Percentiles rank a stretch among this genome's conserved stretches.
These are phyloP conservation scores for Apiotrichum veenhuisii DNA, from an alignment of 1,284 basidiomycete species.

Conservation along the genomic window DNA sequence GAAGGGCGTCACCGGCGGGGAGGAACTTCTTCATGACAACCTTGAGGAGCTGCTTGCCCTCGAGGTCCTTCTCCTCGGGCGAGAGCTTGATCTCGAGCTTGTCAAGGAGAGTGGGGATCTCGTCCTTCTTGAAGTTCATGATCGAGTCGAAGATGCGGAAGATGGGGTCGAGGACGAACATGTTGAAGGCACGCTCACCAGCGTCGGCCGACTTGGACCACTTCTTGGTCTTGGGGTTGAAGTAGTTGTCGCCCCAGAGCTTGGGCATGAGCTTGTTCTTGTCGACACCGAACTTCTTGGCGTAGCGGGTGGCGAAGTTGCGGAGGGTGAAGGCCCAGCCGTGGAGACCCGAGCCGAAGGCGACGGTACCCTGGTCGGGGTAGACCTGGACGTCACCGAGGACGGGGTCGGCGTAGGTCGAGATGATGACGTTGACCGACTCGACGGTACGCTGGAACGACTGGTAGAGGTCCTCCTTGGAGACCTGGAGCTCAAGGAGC, in stretches of 20 bases:
- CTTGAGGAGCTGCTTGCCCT: constrained; percentile 96
- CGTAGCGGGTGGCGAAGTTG: constrained; percentile 91
- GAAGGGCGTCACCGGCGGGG: constrained; percentile 94
- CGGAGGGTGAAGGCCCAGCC: constrained; percentile 99
- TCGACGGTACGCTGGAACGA: constrained; percentile 98
- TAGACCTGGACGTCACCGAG: constrained; percentile 99
- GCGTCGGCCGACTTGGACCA: constrained; percentile 84
- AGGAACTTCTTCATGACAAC: constrained; percentile 99
- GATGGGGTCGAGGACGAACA: constrained; percentile 98
- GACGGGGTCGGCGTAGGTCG: constrained; percentile 90
- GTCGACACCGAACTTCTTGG: constrained; percentile 99
- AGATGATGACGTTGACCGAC: constrained; percentile 97
- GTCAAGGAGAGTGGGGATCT: constrained; percentile 78
- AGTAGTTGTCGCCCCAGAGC: constrained; percentile 99
- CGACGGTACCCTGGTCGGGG: constrained; percentile 97
- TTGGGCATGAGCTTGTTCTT: constrained; percentile 97
- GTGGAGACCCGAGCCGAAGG: constrained; percentile 98
- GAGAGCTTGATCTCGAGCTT: constrained; percentile 95
- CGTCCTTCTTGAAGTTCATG: constrained; percentile 99
- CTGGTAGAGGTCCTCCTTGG: constrained; percentile 97
- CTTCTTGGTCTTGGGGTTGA: constrained; percentile 97
- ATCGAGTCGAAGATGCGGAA: constrained; percentile 98
- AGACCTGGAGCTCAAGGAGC: constrained; percentile 95
- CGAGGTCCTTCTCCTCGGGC: constrained; percentile 87
- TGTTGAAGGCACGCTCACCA: constrained; percentile 90